These are phyloP conservation scores for Orobanche coerulescens DNA, from an alignment of 257 asterid genomes.

Conservation along the genomic window DNA sequence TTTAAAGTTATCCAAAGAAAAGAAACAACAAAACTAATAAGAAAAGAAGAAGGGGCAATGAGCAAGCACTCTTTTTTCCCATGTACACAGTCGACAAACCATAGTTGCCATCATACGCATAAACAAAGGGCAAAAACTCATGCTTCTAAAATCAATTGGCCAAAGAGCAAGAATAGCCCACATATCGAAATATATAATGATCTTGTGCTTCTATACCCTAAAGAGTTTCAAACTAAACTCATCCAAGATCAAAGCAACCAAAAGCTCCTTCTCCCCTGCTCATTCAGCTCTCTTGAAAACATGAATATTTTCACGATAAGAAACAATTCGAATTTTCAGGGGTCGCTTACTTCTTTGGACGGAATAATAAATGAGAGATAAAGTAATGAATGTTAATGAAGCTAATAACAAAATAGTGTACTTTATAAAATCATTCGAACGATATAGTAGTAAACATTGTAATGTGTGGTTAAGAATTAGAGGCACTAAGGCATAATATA, in stretches of 20 bases:
- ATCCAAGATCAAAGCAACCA: neutral
- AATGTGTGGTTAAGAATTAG: neutral
- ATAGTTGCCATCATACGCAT: conserved; percentile 3
- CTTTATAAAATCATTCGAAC: neutral
- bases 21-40: neutral
- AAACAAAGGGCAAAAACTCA: neutral
- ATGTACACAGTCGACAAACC: neutral
- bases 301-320: neutral
- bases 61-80: neutral
- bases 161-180: conserved; percentile 12
- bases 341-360: neutral
- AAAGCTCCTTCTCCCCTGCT: conserved; percentile 6
- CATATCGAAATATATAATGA: neutral
- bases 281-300: conserved; percentile 10
- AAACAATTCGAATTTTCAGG: neutral
- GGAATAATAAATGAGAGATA: neutral
- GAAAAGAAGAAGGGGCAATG: neutral
- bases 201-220: neutral
- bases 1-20: neutral
- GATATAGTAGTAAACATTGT: neutral
- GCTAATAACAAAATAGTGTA: too few species aligned
- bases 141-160: conserved; percentile 9
- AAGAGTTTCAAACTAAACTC: neutral
- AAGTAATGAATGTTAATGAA: neutral
- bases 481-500: neutral